Evolutionary conservation across 768 basidiomycete genomes (phyloP).

Genomic region (Phaffia australis): DNA sequence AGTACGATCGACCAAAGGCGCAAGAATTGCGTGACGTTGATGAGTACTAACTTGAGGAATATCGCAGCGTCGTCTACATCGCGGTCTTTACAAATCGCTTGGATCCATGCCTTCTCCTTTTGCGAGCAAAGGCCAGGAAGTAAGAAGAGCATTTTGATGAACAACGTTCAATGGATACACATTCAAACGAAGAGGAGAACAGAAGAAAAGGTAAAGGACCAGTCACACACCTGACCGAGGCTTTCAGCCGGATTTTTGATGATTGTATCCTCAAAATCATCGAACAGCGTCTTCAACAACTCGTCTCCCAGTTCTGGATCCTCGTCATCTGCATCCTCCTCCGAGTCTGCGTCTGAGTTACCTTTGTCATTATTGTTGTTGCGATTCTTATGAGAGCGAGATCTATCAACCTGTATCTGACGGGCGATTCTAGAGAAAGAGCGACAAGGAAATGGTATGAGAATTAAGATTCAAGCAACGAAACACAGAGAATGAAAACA

Average conservation of each 20-base stretch:
- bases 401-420: too few species aligned
- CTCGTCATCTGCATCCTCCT: conserved; percentile 49
- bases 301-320: conserved; percentile 69
- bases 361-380: conserved; percentile 27
- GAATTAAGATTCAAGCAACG: too few species aligned
- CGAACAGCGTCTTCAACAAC: conserved; percentile 36
- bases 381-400: conserved; percentile 42
- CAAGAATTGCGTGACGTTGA: not conserved
- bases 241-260: conserved; percentile 10
- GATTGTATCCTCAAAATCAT: conserved; percentile 8
- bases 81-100: conserved; percentile 8
- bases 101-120: conserved; percentile 14
- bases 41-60: not conserved
- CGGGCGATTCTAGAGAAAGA: too few species aligned
- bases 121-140: not conserved
- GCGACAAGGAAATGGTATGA: too few species aligned
- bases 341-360: conserved; percentile 36
- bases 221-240: conserved; percentile 10
- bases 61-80: not conserved
- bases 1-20: not conserved
- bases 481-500: too few species aligned
- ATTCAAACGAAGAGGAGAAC: not conserved
- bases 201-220: not conserved
- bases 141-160: not conserved
- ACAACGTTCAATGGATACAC: not conserved